Evolutionary conservation across 108 stramenopile genomes (phyloP), one percentile per base, ranked within the genome.

Genomic region (Cyclotella choctawhatcheeana): DNA sequence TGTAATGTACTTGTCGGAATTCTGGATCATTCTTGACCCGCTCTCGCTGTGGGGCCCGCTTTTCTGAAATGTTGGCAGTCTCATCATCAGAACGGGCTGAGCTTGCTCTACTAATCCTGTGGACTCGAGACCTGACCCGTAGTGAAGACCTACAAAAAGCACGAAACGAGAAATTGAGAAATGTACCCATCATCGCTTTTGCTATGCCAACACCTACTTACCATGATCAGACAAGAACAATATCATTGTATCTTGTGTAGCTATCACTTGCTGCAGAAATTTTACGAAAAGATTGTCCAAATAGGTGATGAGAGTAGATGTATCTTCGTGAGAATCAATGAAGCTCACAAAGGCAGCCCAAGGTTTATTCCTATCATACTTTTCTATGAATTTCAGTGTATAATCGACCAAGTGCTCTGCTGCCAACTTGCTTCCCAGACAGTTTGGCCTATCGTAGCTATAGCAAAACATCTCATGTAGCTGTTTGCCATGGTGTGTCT

Each of bases 341-440:
- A 86, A 84, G 33, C 62, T 65, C 10, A 83, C 20, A 52, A 86
- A 86, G 17, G 81, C 82, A 6, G 86, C 86, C 86, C 86, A 86
- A 2, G 64, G 55, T 32, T 35, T 67, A 32, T 52, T 31, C 30
- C 54, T 20, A n/a, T 72, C 55, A 59, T 83, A 86, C 2, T 56
- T 71, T 0, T 50, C 22, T 6, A 86, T 71, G 51, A 84, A 84
- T 67, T 75, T 53, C 22, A 29, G 27, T 3, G 64, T 70, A 48
- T 86, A 76, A 5, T 74, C 32, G 5, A 79, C 34, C 8, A 82
- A 20, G 53, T 77, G 62, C 5, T 73, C 62, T 12, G 86, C 79
- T 43, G 83, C 83, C 12, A 65, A 50, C 31, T 74, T 53, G 2
- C 34, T 27, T 37, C 86, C 86, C 1, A 86, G 35, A 31, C 86